Evolutionary conservation across 2,329 filamentous ascomycete genomes (phyloP).

Genomic region (Ophiostoma triangulosporum): DNA sequence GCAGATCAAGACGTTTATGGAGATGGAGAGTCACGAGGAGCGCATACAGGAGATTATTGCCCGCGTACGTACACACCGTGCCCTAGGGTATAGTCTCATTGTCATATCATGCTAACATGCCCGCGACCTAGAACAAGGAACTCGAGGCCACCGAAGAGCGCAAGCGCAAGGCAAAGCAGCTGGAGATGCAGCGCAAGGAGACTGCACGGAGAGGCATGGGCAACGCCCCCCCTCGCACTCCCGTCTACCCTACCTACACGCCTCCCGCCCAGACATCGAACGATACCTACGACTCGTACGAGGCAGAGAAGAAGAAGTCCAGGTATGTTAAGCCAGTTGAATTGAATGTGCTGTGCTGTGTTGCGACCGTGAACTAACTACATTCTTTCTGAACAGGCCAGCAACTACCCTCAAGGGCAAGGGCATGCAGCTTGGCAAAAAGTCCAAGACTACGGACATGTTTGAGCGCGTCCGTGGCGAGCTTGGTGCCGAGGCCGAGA

Average conservation of each 20-base stretch:
- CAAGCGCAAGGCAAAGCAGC: slow-evolving; percentile 95
- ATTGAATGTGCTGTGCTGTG: background rate
- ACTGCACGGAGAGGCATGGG: slow-evolving; percentile 54
- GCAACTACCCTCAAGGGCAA: slow-evolving; percentile 65
- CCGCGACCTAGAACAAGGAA: slow-evolving; percentile 69
- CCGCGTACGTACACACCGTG: slow-evolving; percentile 44
- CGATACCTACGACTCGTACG: slow-evolving; percentile 85
- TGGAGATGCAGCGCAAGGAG: slow-evolving; percentile 98
- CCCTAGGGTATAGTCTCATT: too few relatives aligned
- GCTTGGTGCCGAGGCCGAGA: slow-evolving; percentile 73
- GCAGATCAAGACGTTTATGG: slow-evolving; percentile 98
- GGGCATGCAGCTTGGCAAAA: slow-evolving; percentile 98
- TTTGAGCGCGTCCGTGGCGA: slow-evolving; percentile 92
- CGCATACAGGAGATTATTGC: slow-evolving; percentile 97
- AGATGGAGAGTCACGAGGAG: slow-evolving; percentile 99
- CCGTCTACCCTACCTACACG: slow-evolving; percentile 80
- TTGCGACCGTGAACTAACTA: background rate
- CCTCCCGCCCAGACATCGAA: slow-evolving; percentile 53
- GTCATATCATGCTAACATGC: background rate
- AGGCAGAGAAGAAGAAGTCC: slow-evolving; percentile 93
- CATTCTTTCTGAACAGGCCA: background rate
- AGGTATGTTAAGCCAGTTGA: slow-evolving; percentile 42
- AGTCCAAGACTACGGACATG: slow-evolving; percentile 94
- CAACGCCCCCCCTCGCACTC: slow-evolving; percentile 48
- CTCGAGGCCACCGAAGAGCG: slow-evolving; percentile 95